A percentile compares a stretch with the other conserved stretches of the same genome.
phyloP scores from a whole-genome alignment of 805 yeast genomes.

The Tetrapisispora nanseiensis region DNA sequence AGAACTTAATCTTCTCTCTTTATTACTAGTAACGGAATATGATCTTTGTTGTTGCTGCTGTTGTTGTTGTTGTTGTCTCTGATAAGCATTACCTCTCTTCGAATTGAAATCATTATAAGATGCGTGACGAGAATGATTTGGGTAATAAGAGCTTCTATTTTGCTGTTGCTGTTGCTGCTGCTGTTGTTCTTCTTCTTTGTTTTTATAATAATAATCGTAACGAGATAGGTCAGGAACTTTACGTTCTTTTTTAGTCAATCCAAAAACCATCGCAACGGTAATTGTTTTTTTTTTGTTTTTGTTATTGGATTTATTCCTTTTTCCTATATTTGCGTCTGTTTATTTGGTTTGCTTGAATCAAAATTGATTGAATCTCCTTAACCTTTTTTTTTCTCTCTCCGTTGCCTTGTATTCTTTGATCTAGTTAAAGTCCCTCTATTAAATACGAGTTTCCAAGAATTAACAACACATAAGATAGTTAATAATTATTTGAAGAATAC shows the following conservation, averaged over 20 bases:
- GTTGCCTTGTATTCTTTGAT: too few relatives aligned
- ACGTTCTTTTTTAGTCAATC: conserved; percentile 18
- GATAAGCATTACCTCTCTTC: too few relatives aligned
- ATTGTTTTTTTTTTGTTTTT: not conserved
- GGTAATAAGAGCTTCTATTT: not conserved
- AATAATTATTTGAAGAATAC: too few relatives aligned
- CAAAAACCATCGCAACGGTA: conserved; percentile 15
- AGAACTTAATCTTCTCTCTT: not conserved
- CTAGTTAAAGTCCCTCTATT: too few relatives aligned
- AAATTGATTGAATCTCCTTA: too few relatives aligned
- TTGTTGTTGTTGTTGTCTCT: too few relatives aligned
- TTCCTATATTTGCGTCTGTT: not conserved
- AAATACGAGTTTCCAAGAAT: too few relatives aligned
- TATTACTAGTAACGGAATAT: conserved; percentile 3
- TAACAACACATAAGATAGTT: too few relatives aligned
- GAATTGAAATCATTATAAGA: conserved; percentile 1
- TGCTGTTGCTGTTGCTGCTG: not conserved
- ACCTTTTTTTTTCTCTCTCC: too few relatives aligned
- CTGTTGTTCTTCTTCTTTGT: conserved; percentile 11
- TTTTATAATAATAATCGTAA: conserved; percentile 27
- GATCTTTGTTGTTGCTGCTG: conserved; percentile 3
- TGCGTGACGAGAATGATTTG: not conserved
- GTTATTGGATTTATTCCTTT: not conserved
- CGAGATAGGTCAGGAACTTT: conserved; percentile 32
- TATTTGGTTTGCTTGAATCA: too few relatives aligned